Evolutionary conservation across 2,329 filamentous ascomycete genomes (phyloP).

Genomic region (Apiospora malaysiana): DNA sequence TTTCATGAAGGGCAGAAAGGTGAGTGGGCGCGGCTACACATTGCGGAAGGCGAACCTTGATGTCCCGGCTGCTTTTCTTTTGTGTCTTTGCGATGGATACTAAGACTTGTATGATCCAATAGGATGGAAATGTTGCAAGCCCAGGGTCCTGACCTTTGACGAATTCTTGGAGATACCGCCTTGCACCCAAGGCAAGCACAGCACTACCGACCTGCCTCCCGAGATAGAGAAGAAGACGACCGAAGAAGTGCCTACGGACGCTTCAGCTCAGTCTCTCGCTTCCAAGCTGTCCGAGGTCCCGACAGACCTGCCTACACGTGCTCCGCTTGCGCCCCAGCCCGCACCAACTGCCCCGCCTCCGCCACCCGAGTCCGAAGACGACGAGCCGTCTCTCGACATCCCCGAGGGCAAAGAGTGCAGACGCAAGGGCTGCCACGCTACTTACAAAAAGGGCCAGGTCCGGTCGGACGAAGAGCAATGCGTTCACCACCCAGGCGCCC

Average conservation of each 20-base stretch:
- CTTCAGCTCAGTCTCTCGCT: slow-evolving; percentile 47
- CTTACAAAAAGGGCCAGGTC: slow-evolving; percentile 65
- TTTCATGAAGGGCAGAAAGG: slow-evolving; percentile 99
- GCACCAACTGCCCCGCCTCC: slow-evolving; percentile 62
- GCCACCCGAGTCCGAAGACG: slow-evolving; percentile 81
- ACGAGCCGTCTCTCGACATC: slow-evolving; percentile 78
- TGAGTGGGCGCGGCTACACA: slow-evolving; percentile 49
- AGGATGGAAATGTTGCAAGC: slow-evolving; percentile 99
- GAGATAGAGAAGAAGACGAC: slow-evolving; percentile 64
- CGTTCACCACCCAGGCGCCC: slow-evolving; percentile 84
- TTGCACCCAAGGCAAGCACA: slow-evolving; percentile 92
- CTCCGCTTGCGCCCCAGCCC: slow-evolving; percentile 50
- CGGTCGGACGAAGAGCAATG: slow-evolving; percentile 76
- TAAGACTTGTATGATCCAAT: slow-evolving; percentile 18
- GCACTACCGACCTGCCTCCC: slow-evolving; percentile 76
- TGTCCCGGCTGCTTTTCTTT: slow-evolving; percentile 21
- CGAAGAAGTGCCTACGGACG: slow-evolving; percentile 47
- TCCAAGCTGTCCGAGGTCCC: slow-evolving; percentile 50
- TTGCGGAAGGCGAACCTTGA: slow-evolving; percentile 22
- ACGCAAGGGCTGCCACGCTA: slow-evolving; percentile 73
- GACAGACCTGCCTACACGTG: slow-evolving; percentile 47
- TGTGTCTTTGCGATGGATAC: background rate
- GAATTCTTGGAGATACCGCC: slow-evolving; percentile 94
- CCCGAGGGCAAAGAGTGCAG: slow-evolving; percentile 78
- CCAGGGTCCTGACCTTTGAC: slow-evolving; percentile 94